phyloP scores from a whole-genome alignment of 768 basidiomycete species.

The Agrocybe pediades region DNA sequence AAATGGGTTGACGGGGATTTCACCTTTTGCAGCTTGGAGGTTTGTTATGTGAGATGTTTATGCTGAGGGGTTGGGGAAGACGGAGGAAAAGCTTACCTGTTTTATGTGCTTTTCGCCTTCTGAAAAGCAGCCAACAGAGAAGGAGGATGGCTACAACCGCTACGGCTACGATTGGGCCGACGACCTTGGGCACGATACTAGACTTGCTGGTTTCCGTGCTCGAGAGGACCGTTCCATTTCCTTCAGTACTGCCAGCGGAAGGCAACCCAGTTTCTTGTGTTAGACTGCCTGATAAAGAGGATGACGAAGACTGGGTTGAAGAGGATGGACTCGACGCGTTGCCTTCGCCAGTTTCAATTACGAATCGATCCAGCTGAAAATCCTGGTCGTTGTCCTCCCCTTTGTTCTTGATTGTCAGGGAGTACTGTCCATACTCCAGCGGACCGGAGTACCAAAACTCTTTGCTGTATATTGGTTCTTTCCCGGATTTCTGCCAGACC shows the following conservation, averaged over 20 bases:
- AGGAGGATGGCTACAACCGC: neutral
- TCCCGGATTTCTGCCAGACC: neutral
- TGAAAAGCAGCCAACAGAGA: neutral
- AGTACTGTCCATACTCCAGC: slow-evolving; percentile 2
- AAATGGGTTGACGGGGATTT: neutral
- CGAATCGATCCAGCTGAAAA: slow-evolving; percentile 9
- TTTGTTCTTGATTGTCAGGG: slow-evolving; percentile 6
- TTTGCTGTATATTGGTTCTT: neutral
- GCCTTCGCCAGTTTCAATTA: neutral
- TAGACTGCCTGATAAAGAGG: too few relatives aligned
- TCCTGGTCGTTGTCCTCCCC: slow-evolving; percentile 13
- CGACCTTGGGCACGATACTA: neutral
- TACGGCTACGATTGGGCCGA: neutral
- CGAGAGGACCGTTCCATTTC: too few relatives aligned
- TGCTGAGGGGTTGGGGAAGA: neutral
- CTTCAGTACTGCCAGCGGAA: too few relatives aligned
- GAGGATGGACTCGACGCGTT: too few relatives aligned
- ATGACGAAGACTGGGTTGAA: too few relatives aligned
- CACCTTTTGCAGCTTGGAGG: neutral
- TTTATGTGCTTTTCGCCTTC: neutral
- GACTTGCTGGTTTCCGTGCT: too few relatives aligned
- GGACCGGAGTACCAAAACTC: slow-evolving; percentile 7
- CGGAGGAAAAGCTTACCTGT: neutral
- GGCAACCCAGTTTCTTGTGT: too few relatives aligned
- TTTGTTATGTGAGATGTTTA: neutral